Conservation (phyloP, 2,329 filamentous ascomycete genomes). For the Colletotrichum sojae region DNA sequence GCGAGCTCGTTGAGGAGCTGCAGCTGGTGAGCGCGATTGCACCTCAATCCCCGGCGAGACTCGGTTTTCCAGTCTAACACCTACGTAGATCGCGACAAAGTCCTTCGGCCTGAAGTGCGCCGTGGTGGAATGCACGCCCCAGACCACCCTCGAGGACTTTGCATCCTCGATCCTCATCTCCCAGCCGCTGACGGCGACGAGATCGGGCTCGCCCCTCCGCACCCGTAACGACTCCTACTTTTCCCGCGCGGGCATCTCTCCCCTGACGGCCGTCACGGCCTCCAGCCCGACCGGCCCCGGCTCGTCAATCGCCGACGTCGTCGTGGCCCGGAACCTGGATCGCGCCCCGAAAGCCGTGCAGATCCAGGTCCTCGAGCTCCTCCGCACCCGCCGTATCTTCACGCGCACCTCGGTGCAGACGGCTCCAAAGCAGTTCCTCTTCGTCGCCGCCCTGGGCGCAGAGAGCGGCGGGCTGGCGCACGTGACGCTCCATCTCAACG, state of each 20-base stretch:
- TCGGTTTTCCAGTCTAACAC: not conserved
- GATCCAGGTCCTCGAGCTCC: slow-evolving; percentile 83
- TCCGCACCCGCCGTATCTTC: slow-evolving; percentile 84
- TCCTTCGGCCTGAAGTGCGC: slow-evolving; percentile 81
- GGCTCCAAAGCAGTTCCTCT: slow-evolving; percentile 83
- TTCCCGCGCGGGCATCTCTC: slow-evolving; percentile 45
- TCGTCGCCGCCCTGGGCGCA: slow-evolving; percentile 79
- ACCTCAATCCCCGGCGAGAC: not conserved
- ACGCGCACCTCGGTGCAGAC: slow-evolving; percentile 81
- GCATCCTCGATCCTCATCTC: slow-evolving; percentile 75
- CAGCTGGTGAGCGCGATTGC: slow-evolving; percentile 68
- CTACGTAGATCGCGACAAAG: slow-evolving; percentile 71
- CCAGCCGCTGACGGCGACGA: slow-evolving; percentile 46
- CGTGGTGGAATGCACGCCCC: slow-evolving; percentile 79
- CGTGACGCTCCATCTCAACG: slow-evolving; percentile 76
- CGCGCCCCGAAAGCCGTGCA: slow-evolving; percentile 82
- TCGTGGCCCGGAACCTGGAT: slow-evolving; percentile 87
- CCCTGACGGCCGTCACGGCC: slow-evolving; percentile 47
- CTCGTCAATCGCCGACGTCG: slow-evolving; percentile 79
- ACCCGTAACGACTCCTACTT: slow-evolving; percentile 43
- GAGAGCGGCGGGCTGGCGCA: slow-evolving; percentile 61
- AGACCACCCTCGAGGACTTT: slow-evolving; percentile 87
- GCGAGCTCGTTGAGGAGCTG: slow-evolving; percentile 81
- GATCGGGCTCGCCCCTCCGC: slow-evolving; percentile 46
- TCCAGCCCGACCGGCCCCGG: slow-evolving; percentile 39